These are phyloP conservation scores for Cryptococcus sp. DNA, from an alignment of 1,284 basidiomycete genomes.

Conservation along the genomic window DNA sequence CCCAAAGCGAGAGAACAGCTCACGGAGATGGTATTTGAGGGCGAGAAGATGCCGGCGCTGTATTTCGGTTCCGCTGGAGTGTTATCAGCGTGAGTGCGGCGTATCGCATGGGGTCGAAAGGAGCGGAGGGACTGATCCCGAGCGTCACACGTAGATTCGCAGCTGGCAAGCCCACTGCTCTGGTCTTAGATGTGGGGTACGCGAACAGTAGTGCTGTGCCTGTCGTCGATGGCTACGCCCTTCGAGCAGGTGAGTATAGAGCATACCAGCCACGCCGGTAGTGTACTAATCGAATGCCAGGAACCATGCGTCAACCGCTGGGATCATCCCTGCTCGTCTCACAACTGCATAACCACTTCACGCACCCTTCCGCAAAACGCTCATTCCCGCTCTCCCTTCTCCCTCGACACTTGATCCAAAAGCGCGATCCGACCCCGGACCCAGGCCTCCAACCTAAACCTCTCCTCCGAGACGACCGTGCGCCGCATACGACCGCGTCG, in stretches of 20 bases:
- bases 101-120: background rate
- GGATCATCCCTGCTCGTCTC: slow-evolving; percentile 47
- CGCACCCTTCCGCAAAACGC: slow-evolving; percentile 29
- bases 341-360: slow-evolving; percentile 49
- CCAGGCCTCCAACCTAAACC: slow-evolving; percentile 64
- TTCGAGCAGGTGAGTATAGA: slow-evolving; percentile 74
- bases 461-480: slow-evolving; percentile 70
- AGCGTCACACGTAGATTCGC: slow-evolving; percentile 67
- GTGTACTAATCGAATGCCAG: slow-evolving; percentile 16
- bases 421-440: slow-evolving; percentile 67
- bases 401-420: slow-evolving; percentile 83
- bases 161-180: slow-evolving; percentile 90
- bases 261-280: background rate
- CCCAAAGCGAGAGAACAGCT: slow-evolving; percentile 83
- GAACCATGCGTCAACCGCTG: slow-evolving; percentile 54
- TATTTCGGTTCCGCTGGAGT: slow-evolving; percentile 98
- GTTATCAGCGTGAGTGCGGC: slow-evolving; percentile 74
- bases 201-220: slow-evolving; percentile 87
- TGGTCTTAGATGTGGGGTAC: slow-evolving; percentile 92
- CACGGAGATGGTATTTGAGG: slow-evolving; percentile 96
- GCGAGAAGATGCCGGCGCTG: slow-evolving; percentile 90
- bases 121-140: background rate
- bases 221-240: slow-evolving; percentile 95
- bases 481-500: slow-evolving; percentile 70
- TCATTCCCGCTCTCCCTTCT: slow-evolving; percentile 46